Percentiles rank a stretch among this genome's conserved stretches.
Evolutionary conservation across 148 eudicot species (phyloP).

Genomic region (Polygonum aviculare): DNA sequence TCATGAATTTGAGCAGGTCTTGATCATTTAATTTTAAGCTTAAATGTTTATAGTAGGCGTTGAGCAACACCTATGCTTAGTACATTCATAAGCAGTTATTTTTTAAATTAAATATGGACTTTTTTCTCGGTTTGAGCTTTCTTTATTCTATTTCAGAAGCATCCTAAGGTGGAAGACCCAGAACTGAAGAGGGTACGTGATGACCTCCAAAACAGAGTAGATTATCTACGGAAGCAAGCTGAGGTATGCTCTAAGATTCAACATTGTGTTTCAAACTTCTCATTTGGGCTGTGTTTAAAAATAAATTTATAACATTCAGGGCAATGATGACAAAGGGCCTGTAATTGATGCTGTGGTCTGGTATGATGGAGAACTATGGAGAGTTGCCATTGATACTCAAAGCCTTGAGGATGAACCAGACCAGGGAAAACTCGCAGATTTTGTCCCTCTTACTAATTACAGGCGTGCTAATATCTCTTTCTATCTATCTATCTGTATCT

Average conservation of each 20-base stretch:
- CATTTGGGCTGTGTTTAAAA: constrained; percentile 5
- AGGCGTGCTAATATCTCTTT: constrained; percentile 35
- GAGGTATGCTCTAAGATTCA: constrained; percentile 39
- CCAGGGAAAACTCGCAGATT: constrained; percentile 75
- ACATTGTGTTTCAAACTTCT: neutral
- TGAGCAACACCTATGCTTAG: neutral
- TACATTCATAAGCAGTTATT: neutral
- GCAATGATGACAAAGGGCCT: constrained; percentile 95
- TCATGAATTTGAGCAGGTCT: constrained; percentile 77
- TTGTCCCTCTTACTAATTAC: constrained; percentile 78
- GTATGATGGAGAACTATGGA: constrained; percentile 97
- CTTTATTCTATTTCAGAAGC: constrained; percentile 37
- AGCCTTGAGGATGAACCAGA: constrained; percentile 77
- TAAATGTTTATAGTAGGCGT: neutral
- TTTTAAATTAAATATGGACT: neutral
- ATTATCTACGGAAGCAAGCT: constrained; percentile 67
- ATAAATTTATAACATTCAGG: constrained; percentile 28
- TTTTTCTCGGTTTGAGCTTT: neutral
- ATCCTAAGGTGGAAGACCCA: constrained; percentile 51
- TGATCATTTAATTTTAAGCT: neutral
- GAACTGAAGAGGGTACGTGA: constrained; percentile 66
- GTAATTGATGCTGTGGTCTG: constrained; percentile 97
- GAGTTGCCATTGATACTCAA: constrained; percentile 93
- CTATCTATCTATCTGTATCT: neutral
- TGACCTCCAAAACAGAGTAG: constrained; percentile 85